Evolutionary conservation across 352 stramenopile genomes (phyloP), one percentile per base, ranked within the genome.

Genomic region (Globisporangium paroecandrum): DNA sequence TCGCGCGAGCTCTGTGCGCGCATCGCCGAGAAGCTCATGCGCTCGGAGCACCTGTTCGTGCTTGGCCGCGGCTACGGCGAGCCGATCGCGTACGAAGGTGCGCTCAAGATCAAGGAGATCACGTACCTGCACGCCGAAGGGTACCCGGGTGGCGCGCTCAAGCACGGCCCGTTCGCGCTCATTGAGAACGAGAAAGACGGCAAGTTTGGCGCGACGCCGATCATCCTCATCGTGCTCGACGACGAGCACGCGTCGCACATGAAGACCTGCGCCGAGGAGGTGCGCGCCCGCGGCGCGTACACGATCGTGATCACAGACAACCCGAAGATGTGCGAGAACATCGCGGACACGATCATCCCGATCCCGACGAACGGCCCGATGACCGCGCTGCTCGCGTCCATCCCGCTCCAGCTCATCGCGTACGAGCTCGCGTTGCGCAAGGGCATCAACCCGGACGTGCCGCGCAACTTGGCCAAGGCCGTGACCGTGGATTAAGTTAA

Each of bases 91-190:
- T 93, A 97, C 69, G 97, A 99, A 86, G 98, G 97, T 43, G 97
- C 98, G 22, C 77, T 99, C 22, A 99, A 99, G 81, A 98, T 99
- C 64, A 99, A 99, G 81, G 98, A 99, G 84, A 98, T 99, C 79
- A 98, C 94, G 64, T 99, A 99, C 72, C 75, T 99, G 47, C 97
- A 99, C 72, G 98, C 97, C 32, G 97, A 99, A 70, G 97, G 97
- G 32, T 99, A 99, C 81, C 93, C 95, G 63, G 98, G 97, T 27
- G 97, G 97, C 29, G 98, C 97, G 49, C 83, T 99, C 58, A 99
- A 99, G 82, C 98, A 99, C 79, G 98, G 97, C 10, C 97, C 98
- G 3, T 99, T 99, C 68, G 97, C 98, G n/a, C 83, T 99, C 5
- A 99, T 99, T 74, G 98, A 99, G 74, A 82, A 78, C 66, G 79